Conservation (phyloP, 148 eudicot genomes). For the Dysphania ambrosioides region DNA sequence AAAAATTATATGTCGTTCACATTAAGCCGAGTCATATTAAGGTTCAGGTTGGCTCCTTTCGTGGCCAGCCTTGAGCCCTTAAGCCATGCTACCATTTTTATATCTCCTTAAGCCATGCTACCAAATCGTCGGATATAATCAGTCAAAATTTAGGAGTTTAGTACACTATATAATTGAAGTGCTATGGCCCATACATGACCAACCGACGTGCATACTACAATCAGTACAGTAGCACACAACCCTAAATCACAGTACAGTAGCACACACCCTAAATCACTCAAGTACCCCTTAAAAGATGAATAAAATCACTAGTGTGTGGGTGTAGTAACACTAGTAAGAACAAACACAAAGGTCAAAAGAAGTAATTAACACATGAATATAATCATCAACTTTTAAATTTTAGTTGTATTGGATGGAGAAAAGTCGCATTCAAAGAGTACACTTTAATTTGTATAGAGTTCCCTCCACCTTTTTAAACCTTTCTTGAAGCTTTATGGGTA, state of each 20-base stretch:
- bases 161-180: background rate
- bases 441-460: conserved; percentile 69
- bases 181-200: background rate
- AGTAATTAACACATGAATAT: background rate
- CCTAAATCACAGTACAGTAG: background rate
- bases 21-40: too few species aligned
- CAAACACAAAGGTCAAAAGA: conserved; percentile 18
- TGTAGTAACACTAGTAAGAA: background rate
- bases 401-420: conserved; percentile 6
- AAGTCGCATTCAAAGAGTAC: conserved; percentile 1
- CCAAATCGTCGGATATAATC: background rate
- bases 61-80: too few species aligned
- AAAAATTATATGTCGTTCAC: too few species aligned
- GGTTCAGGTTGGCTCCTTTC: too few species aligned
- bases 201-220: background rate
- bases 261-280: background rate
- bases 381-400: background rate
- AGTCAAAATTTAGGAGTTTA: background rate
- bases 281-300: background rate
- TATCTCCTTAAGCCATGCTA: too few species aligned
- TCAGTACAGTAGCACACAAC: background rate
- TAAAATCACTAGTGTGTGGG: too few species aligned
- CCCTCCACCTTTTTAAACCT: conserved; percentile 52
- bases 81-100: too few species aligned
- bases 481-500: conserved; percentile 28